Evolutionary conservation across 768 basidiomycete genomes (phyloP), one percentile per base, ranked within the genome.

Genomic region (Pleurotus djamor): DNA sequence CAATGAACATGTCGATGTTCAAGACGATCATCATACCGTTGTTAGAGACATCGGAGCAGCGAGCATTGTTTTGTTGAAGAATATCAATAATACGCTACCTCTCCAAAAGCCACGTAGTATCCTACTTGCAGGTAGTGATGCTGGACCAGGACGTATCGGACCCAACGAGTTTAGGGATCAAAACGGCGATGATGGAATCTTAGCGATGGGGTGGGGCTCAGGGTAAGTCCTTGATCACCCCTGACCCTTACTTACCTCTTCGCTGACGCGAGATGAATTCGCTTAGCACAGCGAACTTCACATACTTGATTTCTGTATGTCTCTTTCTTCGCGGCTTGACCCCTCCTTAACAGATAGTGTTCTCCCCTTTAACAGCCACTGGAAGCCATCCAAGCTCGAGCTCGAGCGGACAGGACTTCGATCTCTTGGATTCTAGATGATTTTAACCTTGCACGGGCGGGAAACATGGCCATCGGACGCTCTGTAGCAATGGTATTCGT

Each of bases 151-250:
- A 17, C 72, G 64, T 43, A 72, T 77, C 34, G 92, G 92, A 0
- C 89, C 92, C 0, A 94, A 93, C 65, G 80, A 85, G 57, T 92
- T 84, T 54, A n/a, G 72, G 5, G 88, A 92, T 63, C 83, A 79
- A 64, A 84, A 80, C 49, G 86, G 87, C 34, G 73, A 76, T 35
- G 82, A 80, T 50, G 93, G 93, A 8, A 79, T 89, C n/a, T 79
- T 97, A 16, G 93, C 92, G 6, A 89, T 94, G 87, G 94, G 94
- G 12, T 96, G 95, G 95, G 95, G 93, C 36, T 90, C 88, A 50
- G 93, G 92, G 72, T 78, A 48, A 47, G 73, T 65, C 14, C 16
- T 7, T 43, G 9, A 34, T 56, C 4, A 7, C 4, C 7, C 28
- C 33, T n/a, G 10, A 12, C 4, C 28, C 43, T 16, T 33, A 44